Percentiles rank a stretch among this genome's conserved stretches.
Evolutionary conservation across 305 asterid genomes (phyloP).

Genomic region (Rubia tinctorum): DNA sequence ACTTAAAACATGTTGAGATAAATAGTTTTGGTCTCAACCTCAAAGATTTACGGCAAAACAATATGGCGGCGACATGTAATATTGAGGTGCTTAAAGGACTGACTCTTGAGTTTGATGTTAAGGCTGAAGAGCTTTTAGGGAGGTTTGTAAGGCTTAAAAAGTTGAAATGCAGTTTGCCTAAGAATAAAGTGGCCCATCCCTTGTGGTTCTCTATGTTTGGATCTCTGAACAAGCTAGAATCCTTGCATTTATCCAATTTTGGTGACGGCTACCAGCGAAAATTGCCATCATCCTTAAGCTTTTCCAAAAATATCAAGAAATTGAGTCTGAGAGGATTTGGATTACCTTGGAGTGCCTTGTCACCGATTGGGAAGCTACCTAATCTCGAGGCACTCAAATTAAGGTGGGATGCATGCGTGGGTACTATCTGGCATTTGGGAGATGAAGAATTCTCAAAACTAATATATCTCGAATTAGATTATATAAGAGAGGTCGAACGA

Average conservation of each 20-base stretch:
- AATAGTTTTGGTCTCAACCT: accelerated
- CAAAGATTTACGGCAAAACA: not conserved
- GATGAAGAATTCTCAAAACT: conserved; percentile 2
- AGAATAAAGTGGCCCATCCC: not conserved
- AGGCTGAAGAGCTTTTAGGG: not conserved
- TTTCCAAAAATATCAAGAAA: not conserved
- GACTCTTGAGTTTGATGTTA: not conserved
- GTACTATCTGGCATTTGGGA: not conserved
- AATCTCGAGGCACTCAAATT: not conserved
- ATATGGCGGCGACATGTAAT: not conserved
- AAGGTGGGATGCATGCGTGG: not conserved
- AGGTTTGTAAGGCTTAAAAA: not conserved
- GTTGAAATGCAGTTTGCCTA: not conserved
- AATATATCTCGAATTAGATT: not conserved
- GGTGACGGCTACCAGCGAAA: not conserved
- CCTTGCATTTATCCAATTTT: not conserved
- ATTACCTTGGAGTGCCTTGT: conserved; percentile 6
- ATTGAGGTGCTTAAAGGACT: not conserved
- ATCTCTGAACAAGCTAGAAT: not conserved
- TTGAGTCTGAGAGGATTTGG: not conserved
- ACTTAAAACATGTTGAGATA: not conserved
- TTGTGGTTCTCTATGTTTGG: not conserved
- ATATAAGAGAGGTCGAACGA: not conserved
- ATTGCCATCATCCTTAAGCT: not conserved
- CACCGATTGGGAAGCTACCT: not conserved